Conservation (phyloP, 208 protist species). For the Trypanosoma cruzi region DNA sequence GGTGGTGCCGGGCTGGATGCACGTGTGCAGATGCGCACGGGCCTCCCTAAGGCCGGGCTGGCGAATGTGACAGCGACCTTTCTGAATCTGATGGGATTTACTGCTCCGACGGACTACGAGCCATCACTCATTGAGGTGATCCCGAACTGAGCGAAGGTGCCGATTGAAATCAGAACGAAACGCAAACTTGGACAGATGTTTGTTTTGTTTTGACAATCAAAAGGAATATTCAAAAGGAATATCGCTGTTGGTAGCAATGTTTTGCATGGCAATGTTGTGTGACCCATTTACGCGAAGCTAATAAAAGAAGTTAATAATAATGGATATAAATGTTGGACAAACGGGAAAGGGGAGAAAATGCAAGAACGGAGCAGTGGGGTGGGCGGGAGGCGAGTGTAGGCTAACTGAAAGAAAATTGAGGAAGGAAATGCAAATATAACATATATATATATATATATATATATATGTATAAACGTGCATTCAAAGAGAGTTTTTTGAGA, state of each 20-base stretch:
- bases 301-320: background rate
- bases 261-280: background rate
- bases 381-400: background rate
- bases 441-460: conserved; percentile 11
- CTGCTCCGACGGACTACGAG: conserved; percentile 91
- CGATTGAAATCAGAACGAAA: background rate
- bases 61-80: conserved; percentile 95
- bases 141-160: background rate
- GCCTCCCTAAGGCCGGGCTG: conserved; percentile 88
- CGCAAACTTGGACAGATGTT: no score
- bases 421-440: background rate
- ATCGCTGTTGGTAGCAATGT: background rate
- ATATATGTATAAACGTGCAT: background rate
- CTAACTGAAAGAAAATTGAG: background rate
- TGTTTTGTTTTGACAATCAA: no score
- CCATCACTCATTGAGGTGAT: conserved; percentile 69
- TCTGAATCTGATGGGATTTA: conserved; percentile 94
- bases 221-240: no score
- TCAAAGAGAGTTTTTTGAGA: background rate
- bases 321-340: background rate
- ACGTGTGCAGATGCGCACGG: conserved; percentile 81
- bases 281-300: background rate
- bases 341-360: background rate
- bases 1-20: conserved; percentile 83
- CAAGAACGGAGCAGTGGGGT: background rate